Percentiles rank a stretch among this genome's conserved stretches.
Evolutionary conservation across 345 rosid genomes (phyloP).

Genomic region (Hibiscus trionum): DNA sequence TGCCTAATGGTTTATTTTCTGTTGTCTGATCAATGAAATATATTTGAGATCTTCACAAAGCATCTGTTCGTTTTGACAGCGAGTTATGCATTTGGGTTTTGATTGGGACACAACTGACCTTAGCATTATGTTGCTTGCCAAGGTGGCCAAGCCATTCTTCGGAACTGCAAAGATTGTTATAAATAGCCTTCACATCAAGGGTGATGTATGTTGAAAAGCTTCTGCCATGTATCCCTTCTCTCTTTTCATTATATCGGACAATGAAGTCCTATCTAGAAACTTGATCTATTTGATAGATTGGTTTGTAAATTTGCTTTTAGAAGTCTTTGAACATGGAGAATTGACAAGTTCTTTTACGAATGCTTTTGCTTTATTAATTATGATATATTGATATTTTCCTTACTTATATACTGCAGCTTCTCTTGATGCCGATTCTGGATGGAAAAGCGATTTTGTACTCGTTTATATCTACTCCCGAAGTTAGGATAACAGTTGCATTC

Average conservation of each 20-base stretch:
- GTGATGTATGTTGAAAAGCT: conserved; percentile 58
- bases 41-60: conserved; percentile 1
- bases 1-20: conserved; percentile 1
- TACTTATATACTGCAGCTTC: conserved; percentile 49
- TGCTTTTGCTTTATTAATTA: neutral
- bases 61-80: conserved; percentile 34
- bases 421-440: conserved; percentile 69
- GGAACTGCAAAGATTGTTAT: conserved; percentile 85
- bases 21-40: neutral
- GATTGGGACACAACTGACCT: conserved; percentile 86
- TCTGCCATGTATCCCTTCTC: neutral
- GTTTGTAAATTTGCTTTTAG: neutral
- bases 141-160: conserved; percentile 73
- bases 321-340: neutral
- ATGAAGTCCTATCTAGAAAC: neutral
- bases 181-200: conserved; percentile 88
- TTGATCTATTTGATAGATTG: neutral
- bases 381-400: conserved; percentile 4
- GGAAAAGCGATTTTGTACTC: conserved; percentile 85
- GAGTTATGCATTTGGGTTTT: conserved; percentile 63
- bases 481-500: conserved; percentile 83
- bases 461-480: conserved; percentile 74
- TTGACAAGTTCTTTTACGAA: neutral
- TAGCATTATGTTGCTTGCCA: conserved; percentile 77
- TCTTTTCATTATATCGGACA: neutral